Conservation (phyloP, 768 basidiomycete genomes). For the Kwoniella sp. region DNA sequence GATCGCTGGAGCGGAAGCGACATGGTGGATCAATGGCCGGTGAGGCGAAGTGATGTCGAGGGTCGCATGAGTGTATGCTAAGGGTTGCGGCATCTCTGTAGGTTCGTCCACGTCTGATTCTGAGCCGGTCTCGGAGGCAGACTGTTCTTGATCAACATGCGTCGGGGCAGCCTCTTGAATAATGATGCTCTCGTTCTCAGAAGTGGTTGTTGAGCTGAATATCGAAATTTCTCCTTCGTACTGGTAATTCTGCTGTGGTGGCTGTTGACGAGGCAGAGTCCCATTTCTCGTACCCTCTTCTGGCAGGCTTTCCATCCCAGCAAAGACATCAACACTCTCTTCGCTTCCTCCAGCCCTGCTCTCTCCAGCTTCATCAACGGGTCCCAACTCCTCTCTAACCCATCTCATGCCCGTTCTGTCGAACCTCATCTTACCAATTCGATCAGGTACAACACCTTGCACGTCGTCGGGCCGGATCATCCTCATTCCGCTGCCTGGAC, state of each 20-base stretch:
- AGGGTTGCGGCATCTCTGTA: conserved; percentile 4
- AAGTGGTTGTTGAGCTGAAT: conserved; percentile 9
- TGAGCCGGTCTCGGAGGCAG: conserved; percentile 10
- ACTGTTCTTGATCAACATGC: conserved; percentile 4
- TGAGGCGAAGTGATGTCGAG: conserved; percentile 17
- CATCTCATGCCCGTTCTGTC: conserved; percentile 82
- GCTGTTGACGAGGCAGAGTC: not conserved
- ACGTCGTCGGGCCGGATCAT: conserved; percentile 81
- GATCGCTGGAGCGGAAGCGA: conserved; percentile 41
- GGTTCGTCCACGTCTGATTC: conserved; percentile 16
- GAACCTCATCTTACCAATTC: conserved; percentile 83
- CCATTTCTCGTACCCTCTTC: conserved; percentile 60
- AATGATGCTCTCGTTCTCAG: conserved; percentile 11
- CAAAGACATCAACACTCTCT: conserved; percentile 71
- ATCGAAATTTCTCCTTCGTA: conserved; percentile 14
- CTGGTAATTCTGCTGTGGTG: not conserved
- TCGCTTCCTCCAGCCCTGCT: conserved; percentile 40
- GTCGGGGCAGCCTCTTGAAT: conserved; percentile 13
- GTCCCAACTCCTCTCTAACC: conserved; percentile 64
- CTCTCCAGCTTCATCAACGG: conserved; percentile 35
- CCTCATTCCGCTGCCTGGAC: conserved; percentile 57
- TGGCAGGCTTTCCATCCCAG: conserved; percentile 81
- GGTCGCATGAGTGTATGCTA: conserved; percentile 13
- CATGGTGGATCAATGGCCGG: conserved; percentile 31
- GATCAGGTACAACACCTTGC: conserved; percentile 67